phyloP scores from a whole-genome alignment of 768 basidiomycete genomes.

The Lentinula raphanica region DNA sequence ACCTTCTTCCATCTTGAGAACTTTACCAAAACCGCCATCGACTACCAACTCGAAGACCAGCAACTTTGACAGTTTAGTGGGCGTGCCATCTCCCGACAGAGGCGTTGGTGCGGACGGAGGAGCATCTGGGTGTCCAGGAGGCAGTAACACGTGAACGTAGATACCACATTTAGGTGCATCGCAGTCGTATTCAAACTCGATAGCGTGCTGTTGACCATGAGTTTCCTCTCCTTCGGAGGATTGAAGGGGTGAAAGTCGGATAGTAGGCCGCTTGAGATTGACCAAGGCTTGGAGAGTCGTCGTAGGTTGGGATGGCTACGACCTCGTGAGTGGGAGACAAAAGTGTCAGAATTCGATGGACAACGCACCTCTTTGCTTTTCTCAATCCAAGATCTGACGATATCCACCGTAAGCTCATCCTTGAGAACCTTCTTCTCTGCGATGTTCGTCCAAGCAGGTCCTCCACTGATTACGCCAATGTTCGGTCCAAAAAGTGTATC shows the following conservation, averaged over 20 bases:
- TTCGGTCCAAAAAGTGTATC: slow-evolving; percentile 90
- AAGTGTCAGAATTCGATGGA: not conserved
- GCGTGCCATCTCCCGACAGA: slow-evolving; percentile 28
- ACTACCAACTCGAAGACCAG: slow-evolving; percentile 61
- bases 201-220: slow-evolving; percentile 53
- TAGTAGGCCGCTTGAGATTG: slow-evolving; percentile 87
- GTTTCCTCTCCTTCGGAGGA: slow-evolving; percentile 43
- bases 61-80: slow-evolving; percentile 32
- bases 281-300: slow-evolving; percentile 93
- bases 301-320: slow-evolving; percentile 72
- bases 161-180: slow-evolving; percentile 83
- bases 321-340: slow-evolving; percentile 4
- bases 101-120: slow-evolving; percentile 21
- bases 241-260: slow-evolving; percentile 67
- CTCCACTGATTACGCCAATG: slow-evolving; percentile 68
- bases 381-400: slow-evolving; percentile 79
- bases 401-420: slow-evolving; percentile 76
- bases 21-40: slow-evolving; percentile 78
- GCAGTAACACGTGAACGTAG: slow-evolving; percentile 69
- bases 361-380: slow-evolving; percentile 83
- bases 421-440: slow-evolving; percentile 58
- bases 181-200: slow-evolving; percentile 92
- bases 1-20: slow-evolving; percentile 70
- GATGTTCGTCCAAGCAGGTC: slow-evolving; percentile 65
- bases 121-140: slow-evolving; percentile 58